Evolutionary conservation across 1,284 basidiomycete genomes (phyloP).

Genomic region (Boletus semigastroideus): DNA sequence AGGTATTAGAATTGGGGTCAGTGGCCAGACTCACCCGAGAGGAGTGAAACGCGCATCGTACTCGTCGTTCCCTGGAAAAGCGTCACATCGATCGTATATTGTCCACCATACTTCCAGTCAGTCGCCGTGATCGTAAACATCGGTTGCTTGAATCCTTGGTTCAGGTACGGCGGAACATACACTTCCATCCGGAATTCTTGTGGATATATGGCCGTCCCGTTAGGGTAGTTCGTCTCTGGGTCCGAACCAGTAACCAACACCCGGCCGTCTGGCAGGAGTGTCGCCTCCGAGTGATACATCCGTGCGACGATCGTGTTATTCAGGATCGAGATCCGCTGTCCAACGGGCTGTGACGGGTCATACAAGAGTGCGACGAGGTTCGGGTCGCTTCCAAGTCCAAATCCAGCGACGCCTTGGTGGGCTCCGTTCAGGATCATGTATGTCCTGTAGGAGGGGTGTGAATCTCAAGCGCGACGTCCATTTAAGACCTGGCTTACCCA

Average conservation of each 20-base stretch:
- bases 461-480: neutral
- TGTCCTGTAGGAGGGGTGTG: constrained; percentile 46
- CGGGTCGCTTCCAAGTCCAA: constrained; percentile 64
- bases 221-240: constrained; percentile 32
- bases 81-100: constrained; percentile 51
- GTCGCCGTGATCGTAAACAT: constrained; percentile 52
- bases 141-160: constrained; percentile 55
- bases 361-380: constrained; percentile 68
- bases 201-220: constrained; percentile 47
- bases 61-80: constrained; percentile 55
- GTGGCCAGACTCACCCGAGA: constrained; percentile 45
- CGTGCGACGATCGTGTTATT: constrained; percentile 74
- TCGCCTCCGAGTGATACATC: constrained; percentile 79
- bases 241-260: constrained; percentile 76
- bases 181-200: constrained; percentile 78
- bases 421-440: constrained; percentile 71
- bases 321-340: constrained; percentile 66
- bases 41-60: constrained; percentile 62
- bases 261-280: constrained; percentile 65
- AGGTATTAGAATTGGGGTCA: neutral
- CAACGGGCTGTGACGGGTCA: constrained; percentile 58
- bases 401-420: constrained; percentile 67
- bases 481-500: constrained; percentile 17
- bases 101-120: constrained; percentile 60
- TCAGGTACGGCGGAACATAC: constrained; percentile 73